Percentiles rank a stretch among this genome's conserved stretches.
Conservation (phyloP, 164 flowering plant genomes). For the Protea cynaroides region DNA sequence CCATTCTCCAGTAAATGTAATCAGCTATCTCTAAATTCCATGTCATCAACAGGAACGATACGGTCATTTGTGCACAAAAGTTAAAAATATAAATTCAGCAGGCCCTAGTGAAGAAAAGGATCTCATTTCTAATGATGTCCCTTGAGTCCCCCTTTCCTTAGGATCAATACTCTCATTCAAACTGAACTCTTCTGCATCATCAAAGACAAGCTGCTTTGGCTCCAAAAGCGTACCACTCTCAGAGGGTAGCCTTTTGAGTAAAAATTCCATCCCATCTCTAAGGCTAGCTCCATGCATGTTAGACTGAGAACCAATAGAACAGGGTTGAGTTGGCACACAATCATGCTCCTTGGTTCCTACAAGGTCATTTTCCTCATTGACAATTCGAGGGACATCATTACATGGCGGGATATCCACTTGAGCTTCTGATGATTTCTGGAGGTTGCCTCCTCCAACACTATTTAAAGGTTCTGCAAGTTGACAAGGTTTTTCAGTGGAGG, state of each 20-base stretch:
- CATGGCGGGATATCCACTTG: conserved; percentile 5
- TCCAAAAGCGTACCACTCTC: conserved; percentile 22
- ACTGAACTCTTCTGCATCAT: conserved; percentile 28
- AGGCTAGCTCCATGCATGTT: conserved; percentile 10
- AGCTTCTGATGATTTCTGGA: conserved; percentile 9
- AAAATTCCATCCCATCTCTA: conserved; percentile 17
- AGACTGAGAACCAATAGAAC: conserved; percentile 15
- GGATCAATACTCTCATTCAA: not conserved
- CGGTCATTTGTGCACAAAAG: no score
- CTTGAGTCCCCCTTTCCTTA: conserved; percentile 8
- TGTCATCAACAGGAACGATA: no score
- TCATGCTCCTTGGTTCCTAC: conserved; percentile 19
- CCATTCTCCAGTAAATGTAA: no score
- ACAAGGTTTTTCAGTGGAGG: conserved; percentile 2
- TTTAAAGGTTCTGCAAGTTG: conserved; percentile 7
- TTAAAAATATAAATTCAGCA: not conserved
- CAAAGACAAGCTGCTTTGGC: conserved; percentile 51
- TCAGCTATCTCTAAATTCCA: no score
- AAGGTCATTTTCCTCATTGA: conserved; percentile 14
- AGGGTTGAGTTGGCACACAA: conserved; percentile 14
- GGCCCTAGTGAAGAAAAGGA: conserved; percentile 4
- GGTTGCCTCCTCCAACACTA: conserved; percentile 11
- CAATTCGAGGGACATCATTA: conserved; percentile 5
- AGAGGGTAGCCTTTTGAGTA: conserved; percentile 13
- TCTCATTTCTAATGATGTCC: conserved; percentile 11